Evolutionary conservation across 2,329 filamentous ascomycete species (phyloP).

Genomic region (Pseudogymnoascus sp.): DNA sequence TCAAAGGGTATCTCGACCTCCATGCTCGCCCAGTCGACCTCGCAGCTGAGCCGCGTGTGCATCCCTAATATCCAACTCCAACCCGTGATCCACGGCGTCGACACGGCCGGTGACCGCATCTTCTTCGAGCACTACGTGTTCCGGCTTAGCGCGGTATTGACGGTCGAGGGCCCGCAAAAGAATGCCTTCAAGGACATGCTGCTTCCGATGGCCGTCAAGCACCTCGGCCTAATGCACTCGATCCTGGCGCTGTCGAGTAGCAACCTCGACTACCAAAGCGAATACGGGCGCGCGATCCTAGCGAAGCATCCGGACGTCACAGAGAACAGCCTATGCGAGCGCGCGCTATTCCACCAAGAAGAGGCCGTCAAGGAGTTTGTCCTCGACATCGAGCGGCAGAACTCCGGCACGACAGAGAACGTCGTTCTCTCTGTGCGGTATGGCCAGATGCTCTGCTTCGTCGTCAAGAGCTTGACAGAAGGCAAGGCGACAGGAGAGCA

Average conservation of each 20-base stretch:
- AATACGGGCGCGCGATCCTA: constrained; percentile 35
- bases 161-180: constrained; percentile 63
- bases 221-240: constrained; percentile 83
- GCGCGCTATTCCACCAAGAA: constrained; percentile 48
- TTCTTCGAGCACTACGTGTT: constrained; percentile 79
- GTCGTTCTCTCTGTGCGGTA: constrained; percentile 46
- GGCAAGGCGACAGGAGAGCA: constrained; percentile 58
- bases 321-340: constrained; percentile 37
- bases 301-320: constrained; percentile 40
- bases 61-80: constrained; percentile 48
- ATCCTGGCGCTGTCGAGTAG: constrained; percentile 55
- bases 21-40: constrained; percentile 30
- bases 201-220: constrained; percentile 69
- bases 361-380: constrained; percentile 45
- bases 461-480: constrained; percentile 49
- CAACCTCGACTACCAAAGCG: constrained; percentile 8
- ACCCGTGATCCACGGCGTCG: constrained; percentile 69
- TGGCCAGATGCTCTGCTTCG: constrained; percentile 53
- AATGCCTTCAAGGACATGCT: constrained; percentile 84
- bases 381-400: constrained; percentile 36
- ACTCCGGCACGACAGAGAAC: constrained; percentile 36
- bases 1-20: constrained; percentile 17
- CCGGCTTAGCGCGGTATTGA: constrained; percentile 71
- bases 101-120: constrained; percentile 67
- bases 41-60: constrained; percentile 40